Conservation (phyloP, 495 filamentous ascomycete genomes). For the Xylaria telfairii region DNA sequence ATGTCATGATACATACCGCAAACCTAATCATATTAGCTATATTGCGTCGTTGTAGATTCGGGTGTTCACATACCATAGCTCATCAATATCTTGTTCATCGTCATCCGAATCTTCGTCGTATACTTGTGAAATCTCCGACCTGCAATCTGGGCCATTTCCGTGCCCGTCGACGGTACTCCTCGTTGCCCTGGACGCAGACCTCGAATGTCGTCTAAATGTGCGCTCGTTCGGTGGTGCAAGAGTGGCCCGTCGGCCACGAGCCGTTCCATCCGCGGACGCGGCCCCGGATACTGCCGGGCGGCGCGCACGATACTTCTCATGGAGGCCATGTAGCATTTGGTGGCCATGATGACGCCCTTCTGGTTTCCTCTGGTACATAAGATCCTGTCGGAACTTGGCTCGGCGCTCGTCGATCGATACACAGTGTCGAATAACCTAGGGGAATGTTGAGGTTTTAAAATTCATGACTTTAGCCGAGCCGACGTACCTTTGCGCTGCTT, state of each 20-base stretch:
- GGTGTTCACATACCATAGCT: constrained; percentile 64
- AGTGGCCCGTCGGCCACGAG: constrained; percentile 34
- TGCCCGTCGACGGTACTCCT: constrained; percentile 27
- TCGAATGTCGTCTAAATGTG: constrained; percentile 37
- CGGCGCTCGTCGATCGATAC: constrained; percentile 81
- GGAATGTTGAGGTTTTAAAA: constrained; percentile 48
- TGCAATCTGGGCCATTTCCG: constrained; percentile 16
- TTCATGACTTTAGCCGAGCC: constrained; percentile 56
- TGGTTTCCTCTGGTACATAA: constrained; percentile 65
- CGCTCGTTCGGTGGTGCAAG: constrained; percentile 32
- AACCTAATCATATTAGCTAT: constrained; percentile 50
- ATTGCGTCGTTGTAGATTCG: background rate
- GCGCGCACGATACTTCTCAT: constrained; percentile 46
- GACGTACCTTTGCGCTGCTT: constrained; percentile 66
- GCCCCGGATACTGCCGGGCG: constrained; percentile 5
- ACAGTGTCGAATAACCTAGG: constrained; percentile 66
- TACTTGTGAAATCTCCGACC: constrained; percentile 18
- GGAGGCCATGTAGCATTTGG: constrained; percentile 40
- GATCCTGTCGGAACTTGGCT: constrained; percentile 71
- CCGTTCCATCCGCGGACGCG: background rate
- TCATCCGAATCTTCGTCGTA: constrained; percentile 62
- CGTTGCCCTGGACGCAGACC: constrained; percentile 35
- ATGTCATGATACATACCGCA: constrained; percentile 39
- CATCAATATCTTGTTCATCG: constrained; percentile 75
- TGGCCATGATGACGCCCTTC: constrained; percentile 43